Conservation (phyloP, 768 basidiomycete species). For the Boletus reticuloceps region DNA sequence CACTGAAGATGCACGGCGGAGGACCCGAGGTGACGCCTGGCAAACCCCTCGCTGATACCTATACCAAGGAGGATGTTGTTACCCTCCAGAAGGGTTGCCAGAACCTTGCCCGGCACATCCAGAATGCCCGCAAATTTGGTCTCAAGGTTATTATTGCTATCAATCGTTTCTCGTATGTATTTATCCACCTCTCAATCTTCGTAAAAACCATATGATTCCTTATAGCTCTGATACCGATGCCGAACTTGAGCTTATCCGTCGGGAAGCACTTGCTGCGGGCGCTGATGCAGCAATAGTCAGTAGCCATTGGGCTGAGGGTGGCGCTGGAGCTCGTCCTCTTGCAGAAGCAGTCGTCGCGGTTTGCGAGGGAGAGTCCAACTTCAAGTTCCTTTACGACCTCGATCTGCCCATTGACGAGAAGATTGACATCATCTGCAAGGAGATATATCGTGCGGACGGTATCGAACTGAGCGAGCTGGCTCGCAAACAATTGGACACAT, state of each 20-base stretch:
- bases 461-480: slow-evolving; percentile 86
- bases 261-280: slow-evolving; percentile 77
- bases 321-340: slow-evolving; percentile 82
- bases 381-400: slow-evolving; percentile 93
- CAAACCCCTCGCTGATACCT: slow-evolving; percentile 89
- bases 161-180: slow-evolving; percentile 88
- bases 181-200: background rate
- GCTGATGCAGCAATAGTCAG: slow-evolving; percentile 94
- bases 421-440: slow-evolving; percentile 81
- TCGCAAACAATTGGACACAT: slow-evolving; percentile 81
- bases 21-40: slow-evolving; percentile 96
- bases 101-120: slow-evolving; percentile 90
- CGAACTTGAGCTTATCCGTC: slow-evolving; percentile 81
- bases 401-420: slow-evolving; percentile 83
- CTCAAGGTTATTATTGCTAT: slow-evolving; percentile 95
- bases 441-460: slow-evolving; percentile 93
- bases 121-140: slow-evolving; percentile 94
- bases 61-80: slow-evolving; percentile 89
- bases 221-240: slow-evolving; percentile 83
- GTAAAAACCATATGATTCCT: background rate
- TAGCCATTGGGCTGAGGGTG: slow-evolving; percentile 98
- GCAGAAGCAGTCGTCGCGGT: slow-evolving; percentile 89
- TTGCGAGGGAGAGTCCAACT: slow-evolving; percentile 78
- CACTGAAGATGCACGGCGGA: slow-evolving; percentile 99
- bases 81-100: slow-evolving; percentile 89